A percentile compares a stretch with the other conserved stretches of the same genome.
These are phyloP conservation scores for Malus sieversii DNA, from an alignment of 306 rosid genomes.

Conservation along the genomic window DNA sequence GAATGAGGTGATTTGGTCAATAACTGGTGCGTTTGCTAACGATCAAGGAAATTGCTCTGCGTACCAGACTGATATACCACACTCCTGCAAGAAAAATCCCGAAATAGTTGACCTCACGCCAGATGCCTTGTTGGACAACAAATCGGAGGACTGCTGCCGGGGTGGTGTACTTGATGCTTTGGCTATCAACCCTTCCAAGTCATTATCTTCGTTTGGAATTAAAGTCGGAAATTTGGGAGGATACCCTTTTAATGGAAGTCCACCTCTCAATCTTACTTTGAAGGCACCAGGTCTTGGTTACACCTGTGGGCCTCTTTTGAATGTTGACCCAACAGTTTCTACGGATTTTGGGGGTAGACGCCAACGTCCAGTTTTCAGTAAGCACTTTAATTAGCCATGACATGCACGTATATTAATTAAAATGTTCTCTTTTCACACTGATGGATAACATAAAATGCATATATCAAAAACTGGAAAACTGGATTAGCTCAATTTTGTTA, in stretches of 20 bases:
- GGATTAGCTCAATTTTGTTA: too few species aligned
- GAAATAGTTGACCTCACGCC: slow-evolving; percentile 43
- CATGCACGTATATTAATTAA: neutral
- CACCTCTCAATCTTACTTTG: slow-evolving; percentile 53
- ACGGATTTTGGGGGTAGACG: slow-evolving; percentile 51
- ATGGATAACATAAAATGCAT: neutral
- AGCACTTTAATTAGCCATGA: slow-evolving; percentile 16
- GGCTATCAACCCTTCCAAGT: slow-evolving; percentile 37
- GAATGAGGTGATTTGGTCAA: slow-evolving; percentile 68
- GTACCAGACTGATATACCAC: slow-evolving; percentile 39
- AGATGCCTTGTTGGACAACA: slow-evolving; percentile 32
- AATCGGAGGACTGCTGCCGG: slow-evolving; percentile 54
- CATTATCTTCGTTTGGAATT: slow-evolving; percentile 63
- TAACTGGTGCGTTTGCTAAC: slow-evolving; percentile 66
- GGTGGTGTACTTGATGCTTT: slow-evolving; percentile 61
- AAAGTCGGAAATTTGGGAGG: slow-evolving; percentile 37
- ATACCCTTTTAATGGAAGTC: slow-evolving; percentile 12
- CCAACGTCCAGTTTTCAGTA: slow-evolving; percentile 57
- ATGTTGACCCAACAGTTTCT: slow-evolving; percentile 48
- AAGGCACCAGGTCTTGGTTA: slow-evolving; percentile 78
- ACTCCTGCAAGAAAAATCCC: slow-evolving; percentile 59
- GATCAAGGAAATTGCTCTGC: slow-evolving; percentile 53
- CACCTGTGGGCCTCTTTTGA: slow-evolving; percentile 54
- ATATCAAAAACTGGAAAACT: too few species aligned
- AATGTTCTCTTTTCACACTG: neutral